A percentile compares a stretch with the other conserved stretches of the same genome.
phyloP scores from a whole-genome alignment of 345 rosid genomes.

The Theobroma cacao region DNA sequence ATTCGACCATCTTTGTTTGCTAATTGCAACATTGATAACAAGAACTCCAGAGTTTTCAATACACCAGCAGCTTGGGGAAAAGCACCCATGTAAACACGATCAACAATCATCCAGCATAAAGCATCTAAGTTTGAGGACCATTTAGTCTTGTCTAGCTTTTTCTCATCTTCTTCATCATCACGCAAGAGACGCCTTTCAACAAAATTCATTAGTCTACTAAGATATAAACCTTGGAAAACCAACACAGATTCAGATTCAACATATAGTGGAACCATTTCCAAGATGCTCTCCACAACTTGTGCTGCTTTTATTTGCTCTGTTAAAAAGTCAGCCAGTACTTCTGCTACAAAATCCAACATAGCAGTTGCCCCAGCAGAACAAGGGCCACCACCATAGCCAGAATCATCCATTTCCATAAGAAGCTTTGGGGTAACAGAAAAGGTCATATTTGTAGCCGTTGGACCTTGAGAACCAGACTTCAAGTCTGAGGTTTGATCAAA shows the following conservation, averaged over 20 bases:
- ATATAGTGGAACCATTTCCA: conserved; percentile 88
- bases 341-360: conserved; percentile 90
- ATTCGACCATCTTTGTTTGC: conserved; percentile 97
- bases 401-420: conserved; percentile 86
- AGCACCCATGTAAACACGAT: conserved; percentile 95
- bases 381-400: conserved; percentile 98
- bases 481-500: conserved; percentile 65
- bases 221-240: conserved; percentile 94
- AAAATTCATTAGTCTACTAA: conserved; percentile 89
- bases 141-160: conserved; percentile 82
- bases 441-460: conserved; percentile 47
- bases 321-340: conserved; percentile 87
- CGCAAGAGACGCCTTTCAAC: conserved; percentile 95
- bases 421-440: conserved; percentile 64
- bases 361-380: conserved; percentile 99
- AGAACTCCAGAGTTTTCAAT: conserved; percentile 81
- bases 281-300: conserved; percentile 68
- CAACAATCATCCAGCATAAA: conserved; percentile 95
- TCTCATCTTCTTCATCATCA: conserved; percentile 97
- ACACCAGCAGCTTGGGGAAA: conserved; percentile 85
- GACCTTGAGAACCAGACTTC: conserved; percentile 60
- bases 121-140: conserved; percentile 97
- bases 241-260: conserved; percentile 87
- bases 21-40: conserved; percentile 92
- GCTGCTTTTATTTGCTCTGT: conserved; percentile 92